Conservation (phyloP, 2,329 filamentous ascomycete genomes). For the Paraconiothyrium brasiliense region DNA sequence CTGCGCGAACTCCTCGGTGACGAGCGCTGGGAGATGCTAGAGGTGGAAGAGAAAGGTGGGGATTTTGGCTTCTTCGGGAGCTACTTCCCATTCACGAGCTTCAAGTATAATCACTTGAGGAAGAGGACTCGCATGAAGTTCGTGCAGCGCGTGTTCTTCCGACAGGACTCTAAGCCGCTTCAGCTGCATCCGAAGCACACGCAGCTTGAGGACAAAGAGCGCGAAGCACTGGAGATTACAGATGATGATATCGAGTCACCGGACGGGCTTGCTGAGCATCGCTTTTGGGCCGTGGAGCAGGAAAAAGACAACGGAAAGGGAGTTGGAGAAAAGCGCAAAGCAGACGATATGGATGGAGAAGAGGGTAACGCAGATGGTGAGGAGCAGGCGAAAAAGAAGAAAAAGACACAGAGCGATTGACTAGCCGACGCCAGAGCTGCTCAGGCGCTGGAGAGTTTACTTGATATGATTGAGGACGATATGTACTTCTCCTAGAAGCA, state of each 20-base stretch:
- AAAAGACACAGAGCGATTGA: conserved; percentile 15
- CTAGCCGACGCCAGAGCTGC: conserved; percentile 11
- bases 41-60: conserved; percentile 33
- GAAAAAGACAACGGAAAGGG: conserved; percentile 15
- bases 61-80: conserved; percentile 28
- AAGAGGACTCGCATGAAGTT: conserved; percentile 38
- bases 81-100: conserved; percentile 29
- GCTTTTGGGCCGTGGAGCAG: conserved; percentile 35
- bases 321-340: conserved; percentile 23
- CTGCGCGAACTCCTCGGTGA: conserved; percentile 34
- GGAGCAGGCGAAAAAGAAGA: conserved; percentile 17
- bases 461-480: conserved; percentile 5
- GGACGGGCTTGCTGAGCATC: conserved; percentile 26
- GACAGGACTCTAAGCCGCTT: conserved; percentile 34
- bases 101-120: conserved; percentile 29
- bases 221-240: conserved; percentile 36
- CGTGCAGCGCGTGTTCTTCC: conserved; percentile 47
- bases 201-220: conserved; percentile 25
- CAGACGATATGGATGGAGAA: conserved; percentile 1
- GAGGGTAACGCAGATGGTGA: conserved; percentile 1
- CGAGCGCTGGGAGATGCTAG: conserved; percentile 44
- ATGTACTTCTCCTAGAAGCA: background rate
- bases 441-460: background rate
- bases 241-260: conserved; percentile 30
- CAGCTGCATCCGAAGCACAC: conserved; percentile 16